Percentiles rank a stretch among this genome's conserved stretches.
phyloP scores from a whole-genome alignment of 2,329 filamentous ascomycete genomes.

The Stromatinia cepivora region DNA sequence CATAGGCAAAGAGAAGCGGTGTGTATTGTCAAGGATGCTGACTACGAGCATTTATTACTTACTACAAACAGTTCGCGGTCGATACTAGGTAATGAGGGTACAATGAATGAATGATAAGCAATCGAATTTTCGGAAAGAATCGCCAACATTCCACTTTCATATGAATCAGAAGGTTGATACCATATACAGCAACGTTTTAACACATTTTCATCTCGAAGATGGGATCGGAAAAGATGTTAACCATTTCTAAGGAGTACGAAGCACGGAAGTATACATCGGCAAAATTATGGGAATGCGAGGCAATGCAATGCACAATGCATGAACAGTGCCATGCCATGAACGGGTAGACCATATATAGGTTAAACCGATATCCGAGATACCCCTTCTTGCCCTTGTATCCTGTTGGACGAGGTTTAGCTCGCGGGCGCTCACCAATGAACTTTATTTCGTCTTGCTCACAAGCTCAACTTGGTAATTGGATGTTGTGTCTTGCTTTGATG shows the following conservation, averaged over 20 bases:
- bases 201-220: slow-evolving; percentile 8
- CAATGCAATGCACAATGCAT: slow-evolving; percentile 6
- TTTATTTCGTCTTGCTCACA: neutral
- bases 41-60: slow-evolving; percentile 1
- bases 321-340: slow-evolving; percentile 10
- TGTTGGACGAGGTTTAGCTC: slow-evolving; percentile 2
- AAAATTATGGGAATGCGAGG: slow-evolving; percentile 16
- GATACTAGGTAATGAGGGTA: too few species aligned
- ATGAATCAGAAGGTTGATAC: neutral
- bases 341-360: neutral
- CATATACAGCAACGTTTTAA: neutral
- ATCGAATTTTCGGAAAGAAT: neutral
- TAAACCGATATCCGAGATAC: slow-evolving; percentile 11
- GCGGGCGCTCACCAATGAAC: neutral
- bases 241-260: neutral
- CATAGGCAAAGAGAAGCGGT: slow-evolving; percentile 22
- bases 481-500: slow-evolving; percentile 8
- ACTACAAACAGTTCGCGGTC: neutral
- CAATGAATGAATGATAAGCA: slow-evolving; percentile 10
- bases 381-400: neutral
- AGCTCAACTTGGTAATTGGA: slow-evolving; percentile 10
- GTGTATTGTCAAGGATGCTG: slow-evolving; percentile 11
- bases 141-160: neutral
- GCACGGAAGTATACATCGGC: neutral
- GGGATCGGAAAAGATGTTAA: neutral